These are phyloP conservation scores for Tolypocladium amazonense DNA, from an alignment of 2,329 filamentous ascomycete species.

Conservation along the genomic window DNA sequence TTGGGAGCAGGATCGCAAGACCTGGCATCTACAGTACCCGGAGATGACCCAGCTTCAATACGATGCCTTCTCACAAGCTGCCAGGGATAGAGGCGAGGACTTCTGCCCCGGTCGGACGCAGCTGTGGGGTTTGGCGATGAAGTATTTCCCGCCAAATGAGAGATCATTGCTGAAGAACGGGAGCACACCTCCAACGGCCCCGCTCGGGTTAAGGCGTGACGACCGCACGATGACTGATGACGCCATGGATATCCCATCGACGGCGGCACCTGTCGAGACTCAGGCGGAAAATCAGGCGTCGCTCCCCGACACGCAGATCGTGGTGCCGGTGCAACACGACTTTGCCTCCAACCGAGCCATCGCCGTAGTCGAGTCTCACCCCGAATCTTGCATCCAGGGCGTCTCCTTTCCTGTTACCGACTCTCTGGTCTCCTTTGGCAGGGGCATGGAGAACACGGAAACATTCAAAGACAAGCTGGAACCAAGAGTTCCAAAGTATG, in stretches of 20 bases:
- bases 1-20: conserved; percentile 45
- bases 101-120: conserved; percentile 41
- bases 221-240: conserved; percentile 15
- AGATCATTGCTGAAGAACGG: conserved; percentile 4
- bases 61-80: conserved; percentile 43
- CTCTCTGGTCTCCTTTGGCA: conserved; percentile 67
- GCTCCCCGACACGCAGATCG: conserved; percentile 22
- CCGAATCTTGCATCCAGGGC: conserved; percentile 52
- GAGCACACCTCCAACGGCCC: neutral
- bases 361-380: conserved; percentile 55
- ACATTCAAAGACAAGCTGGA: conserved; percentile 54
- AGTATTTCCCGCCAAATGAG: conserved; percentile 40
- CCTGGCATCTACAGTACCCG: conserved; percentile 52
- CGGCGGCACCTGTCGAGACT: conserved; percentile 14
- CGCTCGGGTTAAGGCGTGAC: conserved; percentile 12
- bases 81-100: conserved; percentile 35
- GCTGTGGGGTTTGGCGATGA: conserved; percentile 48
- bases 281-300: conserved; percentile 25
- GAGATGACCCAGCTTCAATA: conserved; percentile 52
- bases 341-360: conserved; percentile 33
- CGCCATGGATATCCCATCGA: conserved; percentile 17
- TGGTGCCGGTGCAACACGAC: conserved; percentile 22
- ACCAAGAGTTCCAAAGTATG: conserved; percentile 67
- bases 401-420: conserved; percentile 56
- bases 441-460: conserved; percentile 56